Evolutionary conservation across 768 basidiomycete genomes (phyloP).

Genomic region (Glaciozyma martinii): DNA sequence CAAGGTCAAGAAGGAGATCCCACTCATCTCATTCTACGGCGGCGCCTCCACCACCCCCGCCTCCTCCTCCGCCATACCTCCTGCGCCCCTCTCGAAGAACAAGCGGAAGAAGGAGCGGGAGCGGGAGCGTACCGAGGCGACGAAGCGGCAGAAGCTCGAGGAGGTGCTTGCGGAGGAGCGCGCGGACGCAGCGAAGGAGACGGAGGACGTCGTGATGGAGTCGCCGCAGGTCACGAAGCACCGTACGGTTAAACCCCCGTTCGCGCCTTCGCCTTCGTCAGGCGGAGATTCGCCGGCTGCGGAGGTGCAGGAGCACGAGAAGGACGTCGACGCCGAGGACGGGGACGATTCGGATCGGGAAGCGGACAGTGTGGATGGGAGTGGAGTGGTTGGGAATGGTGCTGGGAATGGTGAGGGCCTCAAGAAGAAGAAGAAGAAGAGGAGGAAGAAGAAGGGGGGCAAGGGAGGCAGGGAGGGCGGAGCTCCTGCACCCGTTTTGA

Average conservation of each 20-base stretch:
- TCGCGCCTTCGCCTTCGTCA: too few relatives aligned
- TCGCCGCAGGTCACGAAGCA: neutral
- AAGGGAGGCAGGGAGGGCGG: too few relatives aligned
- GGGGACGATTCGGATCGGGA: too few relatives aligned
- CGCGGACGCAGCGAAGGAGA: neutral
- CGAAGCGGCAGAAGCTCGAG: constrained; percentile 1
- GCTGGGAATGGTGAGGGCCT: too few relatives aligned
- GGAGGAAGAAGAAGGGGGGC: too few relatives aligned
- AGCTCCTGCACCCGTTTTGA: too few relatives aligned
- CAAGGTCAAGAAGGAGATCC: neutral
- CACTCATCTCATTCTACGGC: constrained; percentile 4
- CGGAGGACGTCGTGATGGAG: constrained; percentile 3
- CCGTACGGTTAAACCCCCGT: too few relatives aligned
- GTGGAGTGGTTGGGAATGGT: constrained; percentile 16
- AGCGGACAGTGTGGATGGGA: constrained; percentile 50
- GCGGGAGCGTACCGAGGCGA: neutral
- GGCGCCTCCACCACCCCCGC: neutral
- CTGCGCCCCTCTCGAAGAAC: constrained; percentile 14
- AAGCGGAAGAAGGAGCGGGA: constrained; percentile 25
- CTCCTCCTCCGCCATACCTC: neutral
- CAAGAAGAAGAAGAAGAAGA: constrained; percentile 3
- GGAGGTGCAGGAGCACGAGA: too few relatives aligned
- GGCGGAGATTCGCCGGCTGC: too few relatives aligned
- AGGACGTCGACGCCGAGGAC: too few relatives aligned
- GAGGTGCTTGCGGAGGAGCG: constrained; percentile 11